A percentile compares a stretch with the other conserved stretches of the same genome.
Conservation (phyloP, 2,329 filamentous ascomycete genomes). For the Beauveria scarabaeidicola region DNA sequence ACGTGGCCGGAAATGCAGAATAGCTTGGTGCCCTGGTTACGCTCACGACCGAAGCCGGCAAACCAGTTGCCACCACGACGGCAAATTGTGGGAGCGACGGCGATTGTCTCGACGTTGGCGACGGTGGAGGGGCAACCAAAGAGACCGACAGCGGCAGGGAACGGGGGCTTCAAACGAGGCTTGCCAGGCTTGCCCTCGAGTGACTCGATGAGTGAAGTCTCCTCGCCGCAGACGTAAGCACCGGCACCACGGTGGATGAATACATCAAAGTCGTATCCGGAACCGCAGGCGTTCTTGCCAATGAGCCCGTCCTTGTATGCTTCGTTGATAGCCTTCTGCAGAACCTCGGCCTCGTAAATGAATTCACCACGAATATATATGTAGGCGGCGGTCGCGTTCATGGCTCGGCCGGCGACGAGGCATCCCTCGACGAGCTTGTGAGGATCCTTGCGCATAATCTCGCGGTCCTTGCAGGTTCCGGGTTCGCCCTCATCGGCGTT, state of each 20-base stretch:
- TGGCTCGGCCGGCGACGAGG: constrained; percentile 87
- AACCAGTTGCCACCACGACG: constrained; percentile 92
- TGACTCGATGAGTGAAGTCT: constrained; percentile 96
- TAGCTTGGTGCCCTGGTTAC: constrained; percentile 95
- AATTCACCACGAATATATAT: constrained; percentile 99
- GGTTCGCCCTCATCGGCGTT: constrained; percentile 98
- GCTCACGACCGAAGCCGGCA: constrained; percentile 84
- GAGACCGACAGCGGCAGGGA: constrained; percentile 92
- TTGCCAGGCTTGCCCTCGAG: constrained; percentile 98
- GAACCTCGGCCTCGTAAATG: constrained; percentile 85
- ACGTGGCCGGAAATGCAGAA: constrained; percentile 98
- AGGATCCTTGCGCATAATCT: constrained; percentile 99
- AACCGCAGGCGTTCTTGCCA: constrained; percentile 95
- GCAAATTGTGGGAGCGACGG: constrained; percentile 91
- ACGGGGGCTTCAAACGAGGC: constrained; percentile 95
- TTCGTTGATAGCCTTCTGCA: constrained; percentile 95
- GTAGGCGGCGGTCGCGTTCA: constrained; percentile 98
- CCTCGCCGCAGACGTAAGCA: constrained; percentile 96
- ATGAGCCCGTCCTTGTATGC: constrained; percentile 91
- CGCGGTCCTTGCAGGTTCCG: constrained; percentile 97
- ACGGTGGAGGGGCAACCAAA: constrained; percentile 98
- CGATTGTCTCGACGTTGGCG: constrained; percentile 94
- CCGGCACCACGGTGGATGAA: constrained; percentile 94
- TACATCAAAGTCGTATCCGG: constrained; percentile 96
- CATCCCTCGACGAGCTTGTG: constrained; percentile 99